Evolutionary conservation across 495 filamentous ascomycete genomes (phyloP).

Genomic region (Aspergillus coremiiformis): DNA sequence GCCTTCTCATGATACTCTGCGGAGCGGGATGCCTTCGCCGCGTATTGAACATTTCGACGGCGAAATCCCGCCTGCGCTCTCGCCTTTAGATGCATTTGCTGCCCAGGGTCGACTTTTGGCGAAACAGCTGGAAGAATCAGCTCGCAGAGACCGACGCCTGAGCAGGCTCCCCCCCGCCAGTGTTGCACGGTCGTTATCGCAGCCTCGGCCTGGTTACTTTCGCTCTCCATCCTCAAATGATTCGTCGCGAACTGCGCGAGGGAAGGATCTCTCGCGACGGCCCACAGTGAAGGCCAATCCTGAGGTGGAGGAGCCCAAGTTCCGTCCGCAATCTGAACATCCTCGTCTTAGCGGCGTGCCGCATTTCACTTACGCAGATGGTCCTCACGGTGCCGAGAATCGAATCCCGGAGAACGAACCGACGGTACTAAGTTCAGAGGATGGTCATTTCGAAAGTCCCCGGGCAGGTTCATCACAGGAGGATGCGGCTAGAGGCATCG

Average conservation of each 20-base stretch:
- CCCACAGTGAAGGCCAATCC: slow-evolving; percentile 41
- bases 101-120: slow-evolving; percentile 80
- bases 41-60: slow-evolving; percentile 69
- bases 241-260: slow-evolving; percentile 12
- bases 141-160: slow-evolving; percentile 60
- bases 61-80: slow-evolving; percentile 84
- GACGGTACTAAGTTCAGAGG: slow-evolving; percentile 13
- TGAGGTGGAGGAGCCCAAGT: slow-evolving; percentile 52
- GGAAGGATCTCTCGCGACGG: slow-evolving; percentile 22
- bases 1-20: slow-evolving; percentile 51
- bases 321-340: slow-evolving; percentile 65
- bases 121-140: slow-evolving; percentile 74
- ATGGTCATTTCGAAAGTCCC: slow-evolving; percentile 37
- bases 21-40: slow-evolving; percentile 52
- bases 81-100: slow-evolving; percentile 89
- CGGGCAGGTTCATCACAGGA: slow-evolving; percentile 46
- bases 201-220: slow-evolving; percentile 65
- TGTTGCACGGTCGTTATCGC: slow-evolving; percentile 66
- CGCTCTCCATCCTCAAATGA: slow-evolving; percentile 45
- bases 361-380: slow-evolving; percentile 41
- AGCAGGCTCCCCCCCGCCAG: slow-evolving; percentile 78
- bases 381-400: slow-evolving; percentile 22
- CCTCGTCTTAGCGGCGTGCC: slow-evolving; percentile 62
- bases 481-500: slow-evolving; percentile 14
- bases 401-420: slow-evolving; percentile 22